Percentiles rank a stretch among this genome's conserved stretches.
Conservation (phyloP, 176 grass and related monocot species). For the Phoenix roebelenii region DNA sequence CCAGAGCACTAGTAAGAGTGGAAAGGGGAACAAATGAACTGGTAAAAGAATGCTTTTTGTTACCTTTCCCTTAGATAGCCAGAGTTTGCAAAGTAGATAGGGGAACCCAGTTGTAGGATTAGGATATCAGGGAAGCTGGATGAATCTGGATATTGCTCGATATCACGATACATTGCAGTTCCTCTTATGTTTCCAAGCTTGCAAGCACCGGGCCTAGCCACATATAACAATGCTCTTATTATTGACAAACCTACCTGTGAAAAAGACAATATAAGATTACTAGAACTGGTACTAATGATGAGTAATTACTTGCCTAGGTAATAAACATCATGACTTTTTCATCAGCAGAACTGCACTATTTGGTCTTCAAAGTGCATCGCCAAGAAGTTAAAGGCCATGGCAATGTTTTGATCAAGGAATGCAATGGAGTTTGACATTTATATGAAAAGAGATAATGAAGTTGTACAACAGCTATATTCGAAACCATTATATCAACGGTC, state of each 20-base stretch:
- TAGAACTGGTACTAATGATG: too few relatives aligned
- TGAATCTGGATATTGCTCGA: constrained; percentile 51
- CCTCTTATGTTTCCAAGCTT: constrained; percentile 67
- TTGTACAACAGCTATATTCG: too few relatives aligned
- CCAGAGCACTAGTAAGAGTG: background rate
- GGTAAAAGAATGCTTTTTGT: background rate
- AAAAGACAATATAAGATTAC: background rate
- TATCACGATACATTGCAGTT: constrained; percentile 56
- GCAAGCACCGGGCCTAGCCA: constrained; percentile 63
- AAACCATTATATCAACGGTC: too few relatives aligned
- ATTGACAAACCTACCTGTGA: constrained; percentile 65
- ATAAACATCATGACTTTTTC: too few relatives aligned
- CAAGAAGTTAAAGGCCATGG: too few relatives aligned
- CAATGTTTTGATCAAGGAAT: too few relatives aligned
- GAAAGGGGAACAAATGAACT: too few relatives aligned
- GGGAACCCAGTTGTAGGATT: constrained; percentile 63
- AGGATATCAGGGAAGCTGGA: constrained; percentile 38
- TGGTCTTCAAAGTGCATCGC: too few relatives aligned
- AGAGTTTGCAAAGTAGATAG: constrained; percentile 66
- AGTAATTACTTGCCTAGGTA: too few relatives aligned
- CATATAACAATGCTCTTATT: constrained; percentile 56
- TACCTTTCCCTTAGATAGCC: constrained; percentile 82
- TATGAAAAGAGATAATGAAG: too few relatives aligned
- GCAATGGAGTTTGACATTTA: too few relatives aligned
- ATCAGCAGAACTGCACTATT: too few relatives aligned